phyloP scores from a whole-genome alignment of 352 stramenopile species.

The Nothophytophthora sp. region DNA sequence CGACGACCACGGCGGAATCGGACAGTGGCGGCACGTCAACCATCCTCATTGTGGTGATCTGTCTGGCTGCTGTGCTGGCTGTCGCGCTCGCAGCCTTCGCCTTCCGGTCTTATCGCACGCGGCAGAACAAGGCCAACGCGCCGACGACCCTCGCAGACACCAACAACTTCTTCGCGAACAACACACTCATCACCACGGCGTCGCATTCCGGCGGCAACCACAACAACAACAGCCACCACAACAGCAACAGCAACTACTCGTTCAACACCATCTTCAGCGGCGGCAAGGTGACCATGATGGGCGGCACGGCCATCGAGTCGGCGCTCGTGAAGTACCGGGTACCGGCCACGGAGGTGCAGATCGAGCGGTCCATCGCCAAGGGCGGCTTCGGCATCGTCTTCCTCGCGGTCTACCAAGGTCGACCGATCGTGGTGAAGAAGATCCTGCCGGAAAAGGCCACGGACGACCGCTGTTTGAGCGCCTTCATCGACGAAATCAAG shows the following conservation, averaged over 20 bases:
- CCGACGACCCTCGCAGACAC: conserved; percentile 23
- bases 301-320: conserved; percentile 52
- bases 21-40: conserved; percentile 41
- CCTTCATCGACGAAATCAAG: conserved; percentile 86
- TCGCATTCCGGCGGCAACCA: conserved; percentile 23
- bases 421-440: conserved; percentile 80
- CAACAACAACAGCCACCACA: conserved; percentile 19
- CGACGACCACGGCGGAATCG: conserved; percentile 9
- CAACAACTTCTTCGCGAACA: conserved; percentile 53
- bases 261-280: conserved; percentile 63
- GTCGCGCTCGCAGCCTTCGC: conserved; percentile 53
- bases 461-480: conserved; percentile 65
- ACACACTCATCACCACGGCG: conserved; percentile 29
- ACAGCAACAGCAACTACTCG: conserved; percentile 25
- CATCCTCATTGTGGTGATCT: conserved; percentile 61
- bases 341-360: conserved; percentile 55
- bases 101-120: conserved; percentile 45
- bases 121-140: conserved; percentile 23
- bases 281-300: conserved; percentile 56
- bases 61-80: conserved; percentile 46
- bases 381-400: conserved; percentile 79
- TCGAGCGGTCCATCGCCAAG: conserved; percentile 67
- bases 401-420: conserved; percentile 58
- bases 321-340: conserved; percentile 80
- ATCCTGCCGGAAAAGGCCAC: conserved; percentile 81